Conservation (phyloP, 2,329 filamentous ascomycete genomes). For the Emergomyces pasteurianus region DNA sequence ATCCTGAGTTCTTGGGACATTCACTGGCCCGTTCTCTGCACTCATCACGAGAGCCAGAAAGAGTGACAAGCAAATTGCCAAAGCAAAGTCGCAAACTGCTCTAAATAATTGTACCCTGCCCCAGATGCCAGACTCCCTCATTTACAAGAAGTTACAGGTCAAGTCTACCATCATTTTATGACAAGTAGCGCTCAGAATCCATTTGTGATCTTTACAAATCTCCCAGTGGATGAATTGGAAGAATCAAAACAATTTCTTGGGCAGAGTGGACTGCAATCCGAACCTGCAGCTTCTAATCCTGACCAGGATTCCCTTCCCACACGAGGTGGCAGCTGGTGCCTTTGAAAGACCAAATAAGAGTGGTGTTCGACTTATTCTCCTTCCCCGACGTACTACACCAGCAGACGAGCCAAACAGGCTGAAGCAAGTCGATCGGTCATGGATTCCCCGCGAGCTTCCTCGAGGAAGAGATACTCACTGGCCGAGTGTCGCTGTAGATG, state of each 20-base stretch:
- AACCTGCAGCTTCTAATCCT: neutral
- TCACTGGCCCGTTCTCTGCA: too few species aligned
- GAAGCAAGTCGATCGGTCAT: neutral
- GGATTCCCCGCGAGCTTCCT: neutral
- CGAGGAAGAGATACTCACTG: neutral
- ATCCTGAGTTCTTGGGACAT: too few species aligned
- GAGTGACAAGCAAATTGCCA: too few species aligned
- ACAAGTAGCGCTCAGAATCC: neutral
- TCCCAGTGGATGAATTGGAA: constrained; percentile 3
- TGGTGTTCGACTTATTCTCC: neutral
- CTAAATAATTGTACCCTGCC: too few species aligned
- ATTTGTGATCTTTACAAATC: constrained; percentile 2
- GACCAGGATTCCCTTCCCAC: neutral
- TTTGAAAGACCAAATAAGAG: neutral
- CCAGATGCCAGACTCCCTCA: neutral
- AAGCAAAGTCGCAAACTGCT: too few species aligned
- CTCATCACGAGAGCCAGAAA: too few species aligned
- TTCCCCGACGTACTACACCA: neutral
- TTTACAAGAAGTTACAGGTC: neutral
- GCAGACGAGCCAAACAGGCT: neutral
- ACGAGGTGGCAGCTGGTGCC: neutral
- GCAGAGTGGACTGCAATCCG: neutral
- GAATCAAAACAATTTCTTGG: neutral
- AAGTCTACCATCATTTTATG: neutral
- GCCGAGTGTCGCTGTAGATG: constrained; percentile 3